Evolutionary conservation across 2,329 filamentous ascomycete genomes (phyloP).

Genomic region (Diplodia mutila): DNA sequence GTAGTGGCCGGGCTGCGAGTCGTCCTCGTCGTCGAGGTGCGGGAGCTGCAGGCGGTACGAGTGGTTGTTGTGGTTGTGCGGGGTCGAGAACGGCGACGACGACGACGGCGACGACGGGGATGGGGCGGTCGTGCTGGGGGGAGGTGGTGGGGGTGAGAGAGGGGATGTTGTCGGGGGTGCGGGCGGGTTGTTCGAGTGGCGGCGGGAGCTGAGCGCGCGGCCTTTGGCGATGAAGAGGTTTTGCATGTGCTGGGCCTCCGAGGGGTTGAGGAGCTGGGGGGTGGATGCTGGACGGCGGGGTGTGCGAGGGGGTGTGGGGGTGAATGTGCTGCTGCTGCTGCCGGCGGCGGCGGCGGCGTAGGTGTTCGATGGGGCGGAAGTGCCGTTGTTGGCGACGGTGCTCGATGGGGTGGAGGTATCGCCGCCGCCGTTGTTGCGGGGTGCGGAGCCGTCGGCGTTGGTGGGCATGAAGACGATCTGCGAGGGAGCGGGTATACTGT

Average conservation of each 20-base stretch:
- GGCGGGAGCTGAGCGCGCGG: background rate
- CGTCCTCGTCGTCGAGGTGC: background rate
- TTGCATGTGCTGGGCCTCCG: background rate
- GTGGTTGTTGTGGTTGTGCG: too few relatives aligned
- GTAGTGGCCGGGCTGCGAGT: background rate
- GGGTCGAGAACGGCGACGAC: too few relatives aligned
- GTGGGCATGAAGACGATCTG: constrained; percentile 4
- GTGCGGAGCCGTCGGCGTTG: background rate
- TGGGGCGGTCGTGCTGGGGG: background rate
- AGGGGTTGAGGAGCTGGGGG: background rate
- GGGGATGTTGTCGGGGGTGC: background rate
- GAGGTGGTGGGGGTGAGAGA: background rate
- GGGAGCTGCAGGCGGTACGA: background rate
- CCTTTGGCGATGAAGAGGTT: background rate
- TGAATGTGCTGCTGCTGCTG: too few relatives aligned
- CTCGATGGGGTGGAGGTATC: background rate
- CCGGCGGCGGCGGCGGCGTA: too few relatives aligned
- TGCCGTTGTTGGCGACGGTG: background rate
- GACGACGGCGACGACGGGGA: background rate
- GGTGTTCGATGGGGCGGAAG: background rate
- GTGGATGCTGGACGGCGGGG: background rate
- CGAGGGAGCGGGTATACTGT: background rate
- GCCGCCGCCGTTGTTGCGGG: background rate
- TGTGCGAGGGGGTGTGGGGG: too few relatives aligned
- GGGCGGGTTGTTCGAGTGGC: background rate